These are phyloP conservation scores for Suillus occidentalis DNA, from an alignment of 768 basidiomycete genomes.

Conservation along the genomic window DNA sequence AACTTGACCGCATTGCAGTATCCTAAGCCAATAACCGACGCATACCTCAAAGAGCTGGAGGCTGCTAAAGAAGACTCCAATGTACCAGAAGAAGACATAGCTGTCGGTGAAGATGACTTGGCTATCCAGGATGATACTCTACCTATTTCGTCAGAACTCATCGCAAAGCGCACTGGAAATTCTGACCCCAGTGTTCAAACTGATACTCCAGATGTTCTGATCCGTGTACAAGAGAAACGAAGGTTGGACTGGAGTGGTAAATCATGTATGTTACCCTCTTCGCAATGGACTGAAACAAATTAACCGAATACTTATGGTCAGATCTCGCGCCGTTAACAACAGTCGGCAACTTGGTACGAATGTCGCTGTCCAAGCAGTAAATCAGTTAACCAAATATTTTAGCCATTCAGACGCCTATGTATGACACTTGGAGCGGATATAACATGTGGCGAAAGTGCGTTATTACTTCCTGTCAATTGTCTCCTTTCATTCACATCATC, in stretches of 20 bases:
- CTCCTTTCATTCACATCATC: background rate
- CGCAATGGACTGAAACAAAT: constrained; percentile 34
- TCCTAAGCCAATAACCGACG: constrained; percentile 59
- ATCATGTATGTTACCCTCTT: constrained; percentile 57
- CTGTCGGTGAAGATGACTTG: constrained; percentile 14
- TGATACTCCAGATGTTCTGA: constrained; percentile 69
- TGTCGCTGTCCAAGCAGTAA: constrained; percentile 1
- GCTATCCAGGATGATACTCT: background rate
- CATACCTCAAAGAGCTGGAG: constrained; percentile 58
- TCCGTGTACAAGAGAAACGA: constrained; percentile 81
- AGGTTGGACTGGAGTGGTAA: constrained; percentile 83
- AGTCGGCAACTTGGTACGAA: constrained; percentile 85
- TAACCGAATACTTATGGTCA: constrained; percentile 16
- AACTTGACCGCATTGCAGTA: constrained; percentile 44
- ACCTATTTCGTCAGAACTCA: constrained; percentile 15
- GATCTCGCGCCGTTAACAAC: constrained; percentile 87
- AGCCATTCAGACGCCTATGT: constrained; percentile 94
- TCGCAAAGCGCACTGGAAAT: constrained; percentile 38
- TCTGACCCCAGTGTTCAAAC: constrained; percentile 32
- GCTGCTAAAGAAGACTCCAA: constrained; percentile 27
- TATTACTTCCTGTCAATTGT: background rate
- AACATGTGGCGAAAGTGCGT: constrained; percentile 88
- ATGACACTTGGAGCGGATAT: constrained; percentile 88
- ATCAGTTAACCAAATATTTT: background rate
- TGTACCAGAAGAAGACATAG: background rate